phyloP scores from a whole-genome alignment of 768 basidiomycete species.

The Lentinula guzmanii region DNA sequence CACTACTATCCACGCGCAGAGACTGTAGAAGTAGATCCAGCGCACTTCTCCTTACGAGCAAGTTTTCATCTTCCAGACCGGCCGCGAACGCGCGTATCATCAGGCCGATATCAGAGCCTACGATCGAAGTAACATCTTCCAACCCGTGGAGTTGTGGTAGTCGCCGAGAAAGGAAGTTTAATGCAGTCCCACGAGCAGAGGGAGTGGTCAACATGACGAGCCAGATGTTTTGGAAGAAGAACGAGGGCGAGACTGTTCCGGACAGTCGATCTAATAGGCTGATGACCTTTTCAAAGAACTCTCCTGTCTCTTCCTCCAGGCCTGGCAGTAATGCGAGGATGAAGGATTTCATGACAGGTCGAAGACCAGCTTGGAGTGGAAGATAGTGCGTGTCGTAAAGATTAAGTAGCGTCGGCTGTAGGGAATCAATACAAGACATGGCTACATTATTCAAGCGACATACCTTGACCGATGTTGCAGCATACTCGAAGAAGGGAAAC shows the following conservation, averaged over 20 bases:
- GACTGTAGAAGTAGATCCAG: slow-evolving; percentile 81
- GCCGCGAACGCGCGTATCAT: slow-evolving; percentile 93
- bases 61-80: slow-evolving; percentile 88
- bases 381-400: slow-evolving; percentile 93
- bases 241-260: slow-evolving; percentile 75
- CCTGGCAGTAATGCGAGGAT: slow-evolving; percentile 92
- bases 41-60: slow-evolving; percentile 81
- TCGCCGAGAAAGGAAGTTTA: slow-evolving; percentile 82
- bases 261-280: slow-evolving; percentile 76
- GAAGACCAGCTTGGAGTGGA: slow-evolving; percentile 71
- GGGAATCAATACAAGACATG: slow-evolving; percentile 3
- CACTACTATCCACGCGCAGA: slow-evolving; percentile 65
- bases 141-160: slow-evolving; percentile 64
- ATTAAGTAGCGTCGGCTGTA: slow-evolving; percentile 77
- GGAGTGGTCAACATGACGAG: slow-evolving; percentile 88
- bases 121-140: slow-evolving; percentile 69
- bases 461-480: slow-evolving; percentile 97
- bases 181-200: slow-evolving; percentile 74
- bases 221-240: slow-evolving; percentile 97
- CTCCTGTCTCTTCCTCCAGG: slow-evolving; percentile 94
- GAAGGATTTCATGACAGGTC: slow-evolving; percentile 92
- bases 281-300: slow-evolving; percentile 93
- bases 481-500: slow-evolving; percentile 98
- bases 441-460: slow-evolving; percentile 5
- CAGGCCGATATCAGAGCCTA: slow-evolving; percentile 84